phyloP scores from a whole-genome alignment of 2,329 filamentous ascomycete species.

The Aspergillus hortae region DNA sequence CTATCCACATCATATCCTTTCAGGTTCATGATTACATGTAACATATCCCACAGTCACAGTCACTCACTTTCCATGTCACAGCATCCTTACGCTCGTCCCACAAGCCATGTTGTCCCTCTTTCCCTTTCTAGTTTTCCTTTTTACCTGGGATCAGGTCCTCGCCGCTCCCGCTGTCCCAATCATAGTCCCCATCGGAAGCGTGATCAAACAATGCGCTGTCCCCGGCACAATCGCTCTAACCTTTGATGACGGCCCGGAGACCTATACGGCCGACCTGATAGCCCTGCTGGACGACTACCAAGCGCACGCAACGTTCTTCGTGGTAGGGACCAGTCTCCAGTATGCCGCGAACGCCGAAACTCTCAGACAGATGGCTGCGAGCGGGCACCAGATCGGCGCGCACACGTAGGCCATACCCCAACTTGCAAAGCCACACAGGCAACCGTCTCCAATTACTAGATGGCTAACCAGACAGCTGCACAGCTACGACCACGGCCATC shows the following conservation, averaged over 20 bases:
- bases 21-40: too few relatives aligned
- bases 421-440: neutral
- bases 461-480: neutral
- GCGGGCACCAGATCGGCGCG: conserved; percentile 47
- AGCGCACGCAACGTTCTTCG: conserved; percentile 63
- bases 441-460: neutral
- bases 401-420: conserved; percentile 37
- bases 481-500: conserved; percentile 40
- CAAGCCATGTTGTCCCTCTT: neutral
- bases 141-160: neutral
- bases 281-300: conserved; percentile 55
- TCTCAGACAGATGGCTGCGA: conserved; percentile 26
- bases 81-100: neutral
- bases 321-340: conserved; percentile 44
- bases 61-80: too few relatives aligned
- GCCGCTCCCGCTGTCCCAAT: neutral
- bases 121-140: neutral
- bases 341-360: conserved; percentile 23
- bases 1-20: too few relatives aligned
- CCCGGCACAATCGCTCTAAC: conserved; percentile 60
- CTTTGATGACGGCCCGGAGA: conserved; percentile 62
- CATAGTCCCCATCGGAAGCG: conserved; percentile 37
- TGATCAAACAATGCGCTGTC: conserved; percentile 38
- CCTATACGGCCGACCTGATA: conserved; percentile 56
- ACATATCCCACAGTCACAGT: too few relatives aligned